Evolutionary conservation across 2,329 filamentous ascomycete species (phyloP).

Genomic region (Mollisia scopiformis): DNA sequence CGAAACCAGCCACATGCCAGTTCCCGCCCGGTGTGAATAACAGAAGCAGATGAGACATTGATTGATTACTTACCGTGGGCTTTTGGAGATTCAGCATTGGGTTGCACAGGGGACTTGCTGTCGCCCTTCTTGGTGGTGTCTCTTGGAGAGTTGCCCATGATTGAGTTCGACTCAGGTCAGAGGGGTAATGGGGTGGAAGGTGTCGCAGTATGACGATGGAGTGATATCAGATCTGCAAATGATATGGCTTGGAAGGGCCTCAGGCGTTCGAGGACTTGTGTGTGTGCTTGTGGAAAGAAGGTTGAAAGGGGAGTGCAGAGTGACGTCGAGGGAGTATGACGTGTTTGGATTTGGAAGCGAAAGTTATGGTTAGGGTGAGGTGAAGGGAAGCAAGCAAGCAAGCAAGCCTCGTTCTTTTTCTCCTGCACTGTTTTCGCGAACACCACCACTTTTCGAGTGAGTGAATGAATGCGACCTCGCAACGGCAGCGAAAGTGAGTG

Average conservation of each 20-base stretch:
- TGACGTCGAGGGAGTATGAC: background rate
- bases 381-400: no score
- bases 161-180: slow-evolving; percentile 16
- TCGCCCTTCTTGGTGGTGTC: slow-evolving; percentile 28
- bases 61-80: slow-evolving; percentile 26
- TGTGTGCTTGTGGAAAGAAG: background rate
- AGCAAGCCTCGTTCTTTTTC: background rate
- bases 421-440: background rate
- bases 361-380: no score
- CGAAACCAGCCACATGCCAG: background rate
- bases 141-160: slow-evolving; percentile 32
- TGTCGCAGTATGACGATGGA: slow-evolving; percentile 2
- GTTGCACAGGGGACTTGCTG: slow-evolving; percentile 30
- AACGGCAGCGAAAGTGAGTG: background rate
- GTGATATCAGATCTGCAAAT: slow-evolving; percentile 1
- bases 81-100: slow-evolving; percentile 22
- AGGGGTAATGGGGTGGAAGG: background rate
- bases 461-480: no score
- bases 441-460: no score
- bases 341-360: background rate
- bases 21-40: background rate
- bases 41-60: background rate
- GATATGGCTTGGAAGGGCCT: background rate
- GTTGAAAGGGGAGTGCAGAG: background rate
- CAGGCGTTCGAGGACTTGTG: background rate